phyloP scores from a whole-genome alignment of 176 grass and related monocot genomes.

The Hordeum marinum region DNA sequence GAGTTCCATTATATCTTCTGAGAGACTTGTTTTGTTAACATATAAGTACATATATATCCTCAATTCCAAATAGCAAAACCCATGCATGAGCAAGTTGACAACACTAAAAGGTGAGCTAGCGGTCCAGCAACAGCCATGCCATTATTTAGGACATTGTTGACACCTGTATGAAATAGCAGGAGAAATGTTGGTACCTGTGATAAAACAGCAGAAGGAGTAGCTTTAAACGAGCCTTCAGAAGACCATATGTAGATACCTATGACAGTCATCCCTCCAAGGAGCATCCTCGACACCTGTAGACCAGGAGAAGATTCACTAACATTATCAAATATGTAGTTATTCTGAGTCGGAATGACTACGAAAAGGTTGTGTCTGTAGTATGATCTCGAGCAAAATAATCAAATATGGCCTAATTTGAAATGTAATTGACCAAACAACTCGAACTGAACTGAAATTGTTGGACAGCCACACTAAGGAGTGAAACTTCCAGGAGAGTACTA shows the following conservation, averaged over 20 bases:
- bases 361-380: neutral
- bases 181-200: conserved; percentile 46
- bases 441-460: neutral
- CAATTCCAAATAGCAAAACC: neutral
- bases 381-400: neutral
- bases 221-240: conserved; percentile 76
- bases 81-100: neutral
- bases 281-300: conserved; percentile 74
- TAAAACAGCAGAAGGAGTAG: conserved; percentile 56
- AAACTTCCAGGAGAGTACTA: neutral
- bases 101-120: neutral
- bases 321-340: neutral
- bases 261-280: conserved; percentile 81
- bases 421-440: neutral
- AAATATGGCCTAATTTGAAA: neutral
- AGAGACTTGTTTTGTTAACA: neutral
- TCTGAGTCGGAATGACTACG: neutral
- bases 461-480: neutral
- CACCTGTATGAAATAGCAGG: conserved; percentile 60
- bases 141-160: neutral
- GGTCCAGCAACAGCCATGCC: neutral
- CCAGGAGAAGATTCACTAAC: neutral
- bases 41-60: neutral
- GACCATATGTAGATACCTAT: conserved; percentile 85
- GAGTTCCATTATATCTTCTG: neutral